Conservation (phyloP, 2,329 filamentous ascomycete genomes). For the Monosporascus sp. region DNA sequence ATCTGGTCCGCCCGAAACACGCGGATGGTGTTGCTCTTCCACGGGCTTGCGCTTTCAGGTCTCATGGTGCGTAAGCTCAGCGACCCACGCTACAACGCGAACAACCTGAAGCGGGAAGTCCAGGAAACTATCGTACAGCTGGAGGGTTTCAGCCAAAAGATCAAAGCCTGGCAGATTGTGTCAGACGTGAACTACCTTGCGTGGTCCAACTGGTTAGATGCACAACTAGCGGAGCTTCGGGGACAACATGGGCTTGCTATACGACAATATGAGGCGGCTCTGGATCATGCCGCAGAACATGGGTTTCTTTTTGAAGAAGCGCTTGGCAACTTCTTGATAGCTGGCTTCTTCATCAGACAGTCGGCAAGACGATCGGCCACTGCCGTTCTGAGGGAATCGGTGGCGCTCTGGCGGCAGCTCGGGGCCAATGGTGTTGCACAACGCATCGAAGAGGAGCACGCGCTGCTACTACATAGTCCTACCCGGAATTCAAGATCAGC, state of each 20-base stretch:
- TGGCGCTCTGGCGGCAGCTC: constrained; percentile 62
- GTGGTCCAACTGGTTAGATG: constrained; percentile 64
- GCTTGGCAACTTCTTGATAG: constrained; percentile 67
- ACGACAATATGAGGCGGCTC: constrained; percentile 60
- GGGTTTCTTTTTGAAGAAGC: constrained; percentile 67
- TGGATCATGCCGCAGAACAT: constrained; percentile 67
- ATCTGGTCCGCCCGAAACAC: constrained; percentile 58
- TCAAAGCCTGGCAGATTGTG: constrained; percentile 58
- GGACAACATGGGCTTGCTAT: constrained; percentile 54
- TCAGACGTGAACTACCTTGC: constrained; percentile 66
- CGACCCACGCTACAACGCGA: constrained; percentile 39
- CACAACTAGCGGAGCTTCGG: constrained; percentile 61
- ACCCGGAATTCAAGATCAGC: constrained; percentile 51
- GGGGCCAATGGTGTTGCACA: constrained; percentile 65
- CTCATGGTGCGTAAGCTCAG: constrained; percentile 43
- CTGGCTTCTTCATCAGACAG: constrained; percentile 61
- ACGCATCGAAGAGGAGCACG: constrained; percentile 62
- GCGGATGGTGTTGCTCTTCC: constrained; percentile 52
- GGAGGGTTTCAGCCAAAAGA: constrained; percentile 49
- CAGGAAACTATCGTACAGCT: constrained; percentile 48
- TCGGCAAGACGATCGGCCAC: constrained; percentile 63
- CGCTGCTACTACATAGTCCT: constrained; percentile 59
- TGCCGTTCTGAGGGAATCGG: constrained; percentile 61
- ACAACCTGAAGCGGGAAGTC: constrained; percentile 37
- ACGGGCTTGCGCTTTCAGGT: constrained; percentile 52